Evolutionary conservation across 202 grass and related monocot species (phyloP), one percentile per base, ranked within the genome.

Genomic region (Brachypodium distachyon): DNA sequence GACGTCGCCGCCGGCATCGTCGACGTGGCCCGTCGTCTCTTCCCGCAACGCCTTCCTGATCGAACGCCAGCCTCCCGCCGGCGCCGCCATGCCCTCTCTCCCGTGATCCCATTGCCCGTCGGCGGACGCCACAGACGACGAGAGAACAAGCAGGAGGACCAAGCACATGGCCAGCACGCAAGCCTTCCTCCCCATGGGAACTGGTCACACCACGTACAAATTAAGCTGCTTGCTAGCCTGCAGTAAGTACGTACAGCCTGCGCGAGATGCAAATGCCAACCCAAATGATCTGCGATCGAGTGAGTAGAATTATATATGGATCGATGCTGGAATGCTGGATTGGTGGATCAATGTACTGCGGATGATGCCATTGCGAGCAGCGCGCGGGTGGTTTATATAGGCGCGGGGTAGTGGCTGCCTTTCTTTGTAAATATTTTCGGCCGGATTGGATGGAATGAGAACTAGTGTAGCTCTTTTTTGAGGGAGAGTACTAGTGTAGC

Each of bases 171-270:
- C 27, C 40, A 84, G 56, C 0, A 37, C 23, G 9, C 25, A 7
- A 34, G 9, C 46, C 47, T 61, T 84, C 55, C 70, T 84, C 55
- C 70, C 86, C 85, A 83, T 82, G 21, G n/a, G n/a, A n/a, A n/a
- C n/a, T n/a, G n/a, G n/a, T n/a, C n/a, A n/a, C n/a, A n/a, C n/a
- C n/a, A n/a, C n/a, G n/a, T n/a, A n/a, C n/a, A n/a, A n/a, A n/a
- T n/a, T n/a, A n/a, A n/a, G n/a, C n/a, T n/a, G n/a, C n/a, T n/a
- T n/a, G n/a, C n/a, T n/a, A n/a, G n/a, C n/a, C n/a, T n/a, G n/a
- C n/a, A n/a, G n/a, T n/a, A n/a, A n/a, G n/a, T n/a, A n/a, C n/a
- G n/a, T n/a, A n/a, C n/a, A n/a, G n/a, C n/a, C n/a, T n/a, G n/a
- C n/a, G n/a, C n/a, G n/a, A 36, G 21, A 6, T 8, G 22, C 55